Evolutionary conservation across 129 eudicot genomes (phyloP), one percentile per base, ranked within the genome.

Genomic region (Kitagawia praeruptora): DNA sequence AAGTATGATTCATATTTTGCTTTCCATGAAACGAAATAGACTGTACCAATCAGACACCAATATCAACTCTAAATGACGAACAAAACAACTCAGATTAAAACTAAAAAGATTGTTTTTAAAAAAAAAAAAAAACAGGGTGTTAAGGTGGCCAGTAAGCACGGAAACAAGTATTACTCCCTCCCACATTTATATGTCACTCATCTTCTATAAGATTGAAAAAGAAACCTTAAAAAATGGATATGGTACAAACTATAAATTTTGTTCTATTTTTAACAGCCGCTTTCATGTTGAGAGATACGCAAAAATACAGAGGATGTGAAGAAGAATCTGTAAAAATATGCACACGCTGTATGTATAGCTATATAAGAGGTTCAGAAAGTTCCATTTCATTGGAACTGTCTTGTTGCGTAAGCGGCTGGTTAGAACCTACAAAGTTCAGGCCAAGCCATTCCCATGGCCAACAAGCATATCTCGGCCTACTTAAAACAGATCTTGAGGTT

Each of bases 361-460:
- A 92, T 48, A 95, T 81, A 80, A 95, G 94, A 34, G 98, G 98
- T 84, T 92, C 98, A 44, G 97, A 90, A 49, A 95, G 97, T 80
- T 95, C 98, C 98, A 95, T 95, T 85, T 95, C 98, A 78, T 92
- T 90, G 42, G 96, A 79, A 80, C 84, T 42, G 79, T 78, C 82
- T 56, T 69, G 88, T 23, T 73, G 90, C 42, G 85, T 48, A 31
- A 82, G 89, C 4, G 80, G 72, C 25, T 77, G 91, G 46, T 66
- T 92, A 48, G 75, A 69, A 13, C 91, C 97, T 18, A 89, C 89
- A 70, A 86, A 86, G 80, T 92, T 91, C 85, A 95, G 79, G 64
- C 97, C 99, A 0, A 95, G 92, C 99, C 97, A 95, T 76, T 90
- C 86, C 97, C 98, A 95, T 28, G 99, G 99, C 97, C 99, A 95